phyloP scores from a whole-genome alignment of 306 rosid species.

The Begonia masoniana region DNA sequence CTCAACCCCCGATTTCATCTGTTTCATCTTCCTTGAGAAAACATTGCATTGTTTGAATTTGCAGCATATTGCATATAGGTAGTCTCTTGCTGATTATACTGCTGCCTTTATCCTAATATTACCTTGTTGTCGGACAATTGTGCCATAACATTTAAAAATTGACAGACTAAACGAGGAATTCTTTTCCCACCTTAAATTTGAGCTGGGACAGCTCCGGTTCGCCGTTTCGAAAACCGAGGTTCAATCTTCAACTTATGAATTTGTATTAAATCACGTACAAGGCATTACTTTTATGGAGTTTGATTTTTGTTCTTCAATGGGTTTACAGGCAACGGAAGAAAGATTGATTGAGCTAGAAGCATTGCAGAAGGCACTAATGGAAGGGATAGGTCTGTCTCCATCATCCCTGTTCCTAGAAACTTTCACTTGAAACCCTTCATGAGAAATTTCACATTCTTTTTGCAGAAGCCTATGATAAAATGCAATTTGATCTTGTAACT shows the following conservation, averaged over 20 bases:
- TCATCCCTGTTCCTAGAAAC: background rate
- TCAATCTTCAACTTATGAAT: background rate
- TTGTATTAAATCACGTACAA: background rate
- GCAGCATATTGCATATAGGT: no score
- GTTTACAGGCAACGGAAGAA: conserved; percentile 55
- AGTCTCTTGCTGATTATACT: no score
- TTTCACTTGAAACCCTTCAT: background rate
- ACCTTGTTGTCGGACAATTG: background rate
- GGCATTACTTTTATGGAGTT: background rate
- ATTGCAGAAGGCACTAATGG: conserved; percentile 74
- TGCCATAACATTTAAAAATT: conserved; percentile 3
- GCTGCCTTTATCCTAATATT: background rate
- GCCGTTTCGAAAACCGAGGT: conserved; percentile 85
- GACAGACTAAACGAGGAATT: conserved; percentile 70
- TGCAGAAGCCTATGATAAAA: conserved; percentile 87
- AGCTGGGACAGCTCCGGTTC: conserved; percentile 79
- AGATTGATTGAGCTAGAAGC: conserved; percentile 81
- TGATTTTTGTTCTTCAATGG: background rate
- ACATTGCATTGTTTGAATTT: no score
- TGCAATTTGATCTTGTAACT: conserved; percentile 62
- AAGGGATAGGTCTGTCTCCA: conserved; percentile 57
- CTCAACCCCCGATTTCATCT: no score
- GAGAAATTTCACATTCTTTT: background rate
- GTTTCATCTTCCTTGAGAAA: no score
- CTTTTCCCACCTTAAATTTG: conserved; percentile 42